A percentile compares a stretch with the other conserved stretches of the same genome.
These are phyloP conservation scores for Zalaria sp. DNA, from an alignment of 2,329 filamentous ascomycete genomes.

Conservation along the genomic window DNA sequence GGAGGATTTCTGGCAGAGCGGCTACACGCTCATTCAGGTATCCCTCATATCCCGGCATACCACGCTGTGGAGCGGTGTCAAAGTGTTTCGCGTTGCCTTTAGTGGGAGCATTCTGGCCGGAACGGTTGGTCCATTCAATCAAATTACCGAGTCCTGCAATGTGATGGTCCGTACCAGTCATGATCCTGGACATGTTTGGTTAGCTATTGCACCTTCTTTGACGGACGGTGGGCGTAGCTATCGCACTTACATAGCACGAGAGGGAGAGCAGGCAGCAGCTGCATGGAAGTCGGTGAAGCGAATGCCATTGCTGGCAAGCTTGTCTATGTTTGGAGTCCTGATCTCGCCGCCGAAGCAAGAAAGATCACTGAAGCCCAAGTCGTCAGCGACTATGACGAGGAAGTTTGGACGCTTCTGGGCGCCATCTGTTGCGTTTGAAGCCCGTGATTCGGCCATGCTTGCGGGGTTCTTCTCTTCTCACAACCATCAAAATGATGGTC, in stretches of 20 bases:
- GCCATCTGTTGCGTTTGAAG: constrained; percentile 16
- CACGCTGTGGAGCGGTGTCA: constrained; percentile 40
- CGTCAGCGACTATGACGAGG: constrained; percentile 44
- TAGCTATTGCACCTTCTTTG: background rate
- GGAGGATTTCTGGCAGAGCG: constrained; percentile 43
- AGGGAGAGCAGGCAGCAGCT: constrained; percentile 50
- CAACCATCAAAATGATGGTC: constrained; percentile 9
- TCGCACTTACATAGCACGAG: constrained; percentile 38
- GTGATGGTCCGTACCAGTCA: constrained; percentile 50
- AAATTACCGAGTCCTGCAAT: constrained; percentile 45
- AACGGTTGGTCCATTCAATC: constrained; percentile 43
- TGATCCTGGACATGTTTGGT: constrained; percentile 22
- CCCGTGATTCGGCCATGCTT: constrained; percentile 16
- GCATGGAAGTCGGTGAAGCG: constrained; percentile 53
- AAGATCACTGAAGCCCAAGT: constrained; percentile 47
- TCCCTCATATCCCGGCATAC: constrained; percentile 47
- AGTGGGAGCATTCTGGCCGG: constrained; percentile 38
- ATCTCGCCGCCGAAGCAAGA: constrained; percentile 48
- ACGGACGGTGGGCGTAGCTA: background rate
- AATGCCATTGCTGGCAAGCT: constrained; percentile 31
- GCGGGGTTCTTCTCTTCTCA: constrained; percentile 4
- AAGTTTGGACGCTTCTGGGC: constrained; percentile 40
- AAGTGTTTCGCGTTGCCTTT: constrained; percentile 29
- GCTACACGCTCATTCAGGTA: constrained; percentile 48
- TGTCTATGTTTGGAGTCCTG: constrained; percentile 44